Evolutionary conservation across 2,329 filamentous ascomycete species (phyloP).

Genomic region (Neonectria faginata): DNA sequence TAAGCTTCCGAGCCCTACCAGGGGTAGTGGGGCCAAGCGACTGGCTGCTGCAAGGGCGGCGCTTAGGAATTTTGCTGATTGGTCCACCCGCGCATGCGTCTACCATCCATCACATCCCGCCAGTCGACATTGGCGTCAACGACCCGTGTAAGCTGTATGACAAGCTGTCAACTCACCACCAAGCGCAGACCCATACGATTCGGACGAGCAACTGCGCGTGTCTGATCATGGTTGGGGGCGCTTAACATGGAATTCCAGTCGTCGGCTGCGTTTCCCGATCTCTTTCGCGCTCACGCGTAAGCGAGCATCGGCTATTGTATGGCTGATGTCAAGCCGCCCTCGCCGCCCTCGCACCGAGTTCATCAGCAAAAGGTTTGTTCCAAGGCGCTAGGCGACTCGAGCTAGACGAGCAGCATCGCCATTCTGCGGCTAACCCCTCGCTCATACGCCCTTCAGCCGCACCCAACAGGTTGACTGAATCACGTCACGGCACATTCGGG

Average conservation of each 20-base stretch:
- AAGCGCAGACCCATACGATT: slow-evolving; percentile 14
- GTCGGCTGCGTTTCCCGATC: slow-evolving; percentile 12
- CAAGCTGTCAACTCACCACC: slow-evolving; percentile 11
- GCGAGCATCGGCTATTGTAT: background rate
- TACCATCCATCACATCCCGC: slow-evolving; percentile 41
- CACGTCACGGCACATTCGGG: slow-evolving; percentile 18
- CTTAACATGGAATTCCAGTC: slow-evolving; percentile 12
- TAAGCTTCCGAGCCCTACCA: slow-evolving; percentile 36
- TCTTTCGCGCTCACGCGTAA: slow-evolving; percentile 12
- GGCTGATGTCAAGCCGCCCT: slow-evolving; percentile 6
- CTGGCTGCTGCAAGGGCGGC: slow-evolving; percentile 46
- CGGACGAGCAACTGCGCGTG: slow-evolving; percentile 1
- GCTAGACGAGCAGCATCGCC: slow-evolving; percentile 28
- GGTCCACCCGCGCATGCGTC: slow-evolving; percentile 33
- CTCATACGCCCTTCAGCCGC: slow-evolving; percentile 13
- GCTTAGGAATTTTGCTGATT: slow-evolving; percentile 47
- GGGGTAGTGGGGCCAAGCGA: slow-evolving; percentile 42
- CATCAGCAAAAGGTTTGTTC: background rate
- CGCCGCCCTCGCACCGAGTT: slow-evolving; percentile 11
- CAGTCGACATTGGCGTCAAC: slow-evolving; percentile 38
- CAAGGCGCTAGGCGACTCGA: slow-evolving; percentile 13
- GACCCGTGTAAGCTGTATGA: slow-evolving; percentile 23
- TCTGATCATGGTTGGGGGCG: slow-evolving; percentile 5
- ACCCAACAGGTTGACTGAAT: slow-evolving; percentile 23
- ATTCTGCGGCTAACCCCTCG: slow-evolving; percentile 30